Evolutionary conservation across 2,329 filamentous ascomycete species (phyloP).

Genomic region (Coniochaeta prunicola): DNA sequence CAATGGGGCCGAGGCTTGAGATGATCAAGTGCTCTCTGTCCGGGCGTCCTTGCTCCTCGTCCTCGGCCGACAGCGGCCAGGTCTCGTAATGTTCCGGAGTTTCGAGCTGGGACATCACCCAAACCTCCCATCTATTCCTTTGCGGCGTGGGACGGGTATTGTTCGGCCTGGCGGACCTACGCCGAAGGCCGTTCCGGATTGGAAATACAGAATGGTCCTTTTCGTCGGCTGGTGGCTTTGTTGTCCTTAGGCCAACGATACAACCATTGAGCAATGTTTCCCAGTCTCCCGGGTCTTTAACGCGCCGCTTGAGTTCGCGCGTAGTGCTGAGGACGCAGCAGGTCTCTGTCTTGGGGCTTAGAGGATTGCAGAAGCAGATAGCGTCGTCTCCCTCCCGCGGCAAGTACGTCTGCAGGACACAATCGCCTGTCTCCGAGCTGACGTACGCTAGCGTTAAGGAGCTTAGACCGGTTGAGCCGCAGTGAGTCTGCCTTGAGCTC

Average conservation of each 20-base stretch:
- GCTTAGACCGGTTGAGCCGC: slow-evolving; percentile 47
- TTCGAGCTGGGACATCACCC: slow-evolving; percentile 41
- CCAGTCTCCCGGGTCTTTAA: slow-evolving; percentile 61
- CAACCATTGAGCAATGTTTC: slow-evolving; percentile 52
- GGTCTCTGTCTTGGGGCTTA: slow-evolving; percentile 28
- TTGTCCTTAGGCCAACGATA: slow-evolving; percentile 57
- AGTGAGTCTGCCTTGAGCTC: slow-evolving; percentile 40
- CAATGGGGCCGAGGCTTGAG: slow-evolving; percentile 57
- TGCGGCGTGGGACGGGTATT: background rate
- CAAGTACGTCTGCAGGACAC: slow-evolving; percentile 58
- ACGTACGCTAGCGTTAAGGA: slow-evolving; percentile 60
- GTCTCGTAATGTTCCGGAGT: slow-evolving; percentile 37
- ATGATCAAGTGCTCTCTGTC: slow-evolving; percentile 48
- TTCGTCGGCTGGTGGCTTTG: slow-evolving; percentile 7
- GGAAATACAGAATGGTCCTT: slow-evolving; percentile 2
- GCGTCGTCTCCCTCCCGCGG: slow-evolving; percentile 43
- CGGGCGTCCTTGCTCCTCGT: slow-evolving; percentile 16
- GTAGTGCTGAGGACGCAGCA: slow-evolving; percentile 46
- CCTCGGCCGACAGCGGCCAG: slow-evolving; percentile 30
- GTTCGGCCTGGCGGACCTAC: background rate
- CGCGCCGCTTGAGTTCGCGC: slow-evolving; percentile 40
- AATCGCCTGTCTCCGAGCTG: slow-evolving; percentile 50
- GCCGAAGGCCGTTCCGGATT: background rate
- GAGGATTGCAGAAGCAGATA: slow-evolving; percentile 48
- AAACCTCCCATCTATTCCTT: slow-evolving; percentile 42